Evolutionary conservation across 768 basidiomycete species (phyloP), one percentile per base, ranked within the genome.

Genomic region (Sporobolomyces phaffii): DNA sequence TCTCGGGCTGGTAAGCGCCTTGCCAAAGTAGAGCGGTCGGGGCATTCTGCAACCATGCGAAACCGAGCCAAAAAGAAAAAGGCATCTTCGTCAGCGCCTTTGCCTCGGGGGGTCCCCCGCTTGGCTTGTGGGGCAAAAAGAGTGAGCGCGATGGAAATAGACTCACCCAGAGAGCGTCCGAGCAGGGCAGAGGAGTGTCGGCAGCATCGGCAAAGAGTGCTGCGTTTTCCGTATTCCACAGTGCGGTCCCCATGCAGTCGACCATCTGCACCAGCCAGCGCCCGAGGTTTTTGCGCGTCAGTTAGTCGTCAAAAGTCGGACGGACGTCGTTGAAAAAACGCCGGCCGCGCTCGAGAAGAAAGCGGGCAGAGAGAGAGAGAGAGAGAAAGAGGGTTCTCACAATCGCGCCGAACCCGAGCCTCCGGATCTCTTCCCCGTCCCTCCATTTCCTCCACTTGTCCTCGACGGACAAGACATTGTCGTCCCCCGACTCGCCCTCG

Each of bases 391-490:
- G 22, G 64, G n/a, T n/a, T n/a, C 69, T 60, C 36, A 71, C 69
- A 17, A 71, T 36, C 5, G 69, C 65, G 3, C 54, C 69, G 29
- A 66, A 71, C 0, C 69, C 69, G 28, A 71, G 58, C 43, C 69
- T 48, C 22, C 58, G 41, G 38, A 71, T 60, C 62, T 71, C 69
- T 52, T 71, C 69, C 7, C 69, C 33, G 36, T 71, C 58, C 18
- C 65, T 54, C 69, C 69, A 71, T 26, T 62, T 54, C 53, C 60
- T 60, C 69, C 69, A 71, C 47, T 58, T 53, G 28, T 71, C 69
- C 26, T 71, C 69, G 53, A 71, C 24, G 52, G 65, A 41, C 11
- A 66, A 45, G 0, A 24, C 48, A 47, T 36, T 58, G 14, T 56
- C 65, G 1, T 31, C 28, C 31, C 38, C 40, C n/a, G n/a, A n/a